Conservation (phyloP, 352 stramenopile species). For the Poterioochromonas sp. region DNA sequence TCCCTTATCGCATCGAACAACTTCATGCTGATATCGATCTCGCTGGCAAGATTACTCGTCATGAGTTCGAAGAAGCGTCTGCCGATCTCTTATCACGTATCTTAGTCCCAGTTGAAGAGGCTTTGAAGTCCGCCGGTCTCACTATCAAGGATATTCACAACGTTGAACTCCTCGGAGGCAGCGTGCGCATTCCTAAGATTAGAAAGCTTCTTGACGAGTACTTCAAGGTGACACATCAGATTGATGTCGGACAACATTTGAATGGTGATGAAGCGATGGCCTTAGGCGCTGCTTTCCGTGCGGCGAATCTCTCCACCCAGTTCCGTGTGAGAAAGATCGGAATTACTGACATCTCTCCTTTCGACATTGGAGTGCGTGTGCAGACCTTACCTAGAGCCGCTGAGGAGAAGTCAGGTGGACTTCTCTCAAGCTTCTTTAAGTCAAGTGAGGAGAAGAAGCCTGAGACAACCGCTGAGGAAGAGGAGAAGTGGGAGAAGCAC, state of each 20-base stretch:
- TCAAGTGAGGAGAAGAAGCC: background rate
- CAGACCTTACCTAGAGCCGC: constrained; percentile 31
- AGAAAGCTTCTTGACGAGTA: constrained; percentile 54
- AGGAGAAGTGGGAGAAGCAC: constrained; percentile 72
- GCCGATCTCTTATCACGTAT: constrained; percentile 72
- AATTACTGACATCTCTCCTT: constrained; percentile 81
- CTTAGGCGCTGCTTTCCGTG: constrained; percentile 84
- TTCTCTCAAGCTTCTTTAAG: constrained; percentile 44
- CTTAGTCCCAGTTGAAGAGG: constrained; percentile 66
- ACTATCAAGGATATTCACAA: constrained; percentile 78
- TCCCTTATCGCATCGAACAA: constrained; percentile 84
- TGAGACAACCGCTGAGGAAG: constrained; percentile 43
- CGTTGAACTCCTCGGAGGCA: constrained; percentile 91
- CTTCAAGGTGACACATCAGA: constrained; percentile 56
- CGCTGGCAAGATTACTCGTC: constrained; percentile 49
- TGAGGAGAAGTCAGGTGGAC: constrained; percentile 12
- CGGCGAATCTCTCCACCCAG: constrained; percentile 85
- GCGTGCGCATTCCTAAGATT: constrained; percentile 86
- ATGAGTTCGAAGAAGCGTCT: constrained; percentile 79
- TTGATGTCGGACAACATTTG: constrained; percentile 73
- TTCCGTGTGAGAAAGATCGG: constrained; percentile 89
- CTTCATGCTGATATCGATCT: constrained; percentile 69
- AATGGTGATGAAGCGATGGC: constrained; percentile 97
- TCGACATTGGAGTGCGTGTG: constrained; percentile 51
- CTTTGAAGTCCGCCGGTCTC: constrained; percentile 72